phyloP scores from a whole-genome alignment of 2,329 filamentous ascomycete genomes.

The Corinectria fuckeliana region DNA sequence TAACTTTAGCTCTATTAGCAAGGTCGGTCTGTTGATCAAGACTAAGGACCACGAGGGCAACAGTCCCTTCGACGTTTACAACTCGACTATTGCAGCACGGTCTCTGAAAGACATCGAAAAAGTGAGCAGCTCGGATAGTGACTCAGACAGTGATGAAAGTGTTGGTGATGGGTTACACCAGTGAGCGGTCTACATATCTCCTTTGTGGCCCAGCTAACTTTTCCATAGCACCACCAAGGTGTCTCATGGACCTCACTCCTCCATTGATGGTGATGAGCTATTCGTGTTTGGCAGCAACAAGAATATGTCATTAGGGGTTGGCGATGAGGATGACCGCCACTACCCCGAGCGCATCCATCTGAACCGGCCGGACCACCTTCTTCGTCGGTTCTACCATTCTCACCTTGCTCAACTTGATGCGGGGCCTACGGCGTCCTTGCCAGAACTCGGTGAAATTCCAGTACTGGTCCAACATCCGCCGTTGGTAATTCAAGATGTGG shows the following conservation, averaged over 20 bases:
- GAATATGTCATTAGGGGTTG: constrained; percentile 89
- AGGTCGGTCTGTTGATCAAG: constrained; percentile 81
- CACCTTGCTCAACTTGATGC: constrained; percentile 59
- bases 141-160: constrained; percentile 63
- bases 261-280: constrained; percentile 74
- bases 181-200: constrained; percentile 35
- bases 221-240: constrained; percentile 28
- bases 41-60: constrained; percentile 95
- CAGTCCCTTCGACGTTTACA: constrained; percentile 92
- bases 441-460: constrained; percentile 65
- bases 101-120: constrained; percentile 61
- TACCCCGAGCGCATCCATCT: constrained; percentile 85
- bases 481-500: constrained; percentile 79
- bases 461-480: constrained; percentile 74
- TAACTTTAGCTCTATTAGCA: constrained; percentile 63
- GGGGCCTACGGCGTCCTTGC: constrained; percentile 38
- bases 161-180: constrained; percentile 33
- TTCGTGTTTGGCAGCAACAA: constrained; percentile 97
- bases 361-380: constrained; percentile 76
- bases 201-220: constrained; percentile 17
- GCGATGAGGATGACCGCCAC: constrained; percentile 94
- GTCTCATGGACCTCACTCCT: constrained; percentile 24
- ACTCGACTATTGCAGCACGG: constrained; percentile 82
- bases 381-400: constrained; percentile 76
- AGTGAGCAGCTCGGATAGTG: constrained; percentile 57